Conservation (phyloP, 352 stramenopile genomes). For the Phytophthora megakarya region DNA sequence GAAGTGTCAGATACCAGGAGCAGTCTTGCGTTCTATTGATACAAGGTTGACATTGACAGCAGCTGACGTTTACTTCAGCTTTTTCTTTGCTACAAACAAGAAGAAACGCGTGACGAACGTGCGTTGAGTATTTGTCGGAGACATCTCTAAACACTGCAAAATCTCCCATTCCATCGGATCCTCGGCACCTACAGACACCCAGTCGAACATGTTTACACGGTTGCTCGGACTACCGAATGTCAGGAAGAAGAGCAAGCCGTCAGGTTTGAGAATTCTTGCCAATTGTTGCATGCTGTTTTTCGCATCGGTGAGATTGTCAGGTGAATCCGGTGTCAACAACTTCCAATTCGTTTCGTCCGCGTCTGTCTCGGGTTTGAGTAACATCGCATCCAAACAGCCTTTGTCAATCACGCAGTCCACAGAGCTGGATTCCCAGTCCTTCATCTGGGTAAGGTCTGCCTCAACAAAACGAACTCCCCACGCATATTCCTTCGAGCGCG, state of each 20-base stretch:
- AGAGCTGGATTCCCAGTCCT: slow-evolving; percentile 35
- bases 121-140: slow-evolving; percentile 31
- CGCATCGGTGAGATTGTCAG: slow-evolving; percentile 45
- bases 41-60: slow-evolving; percentile 10
- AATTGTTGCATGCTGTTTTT: slow-evolving; percentile 46
- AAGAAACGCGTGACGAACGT: slow-evolving; percentile 54
- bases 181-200: slow-evolving; percentile 20
- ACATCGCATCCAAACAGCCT: slow-evolving; percentile 62
- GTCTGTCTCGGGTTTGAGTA: slow-evolving; percentile 55
- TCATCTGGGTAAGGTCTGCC: slow-evolving; percentile 56
- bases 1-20: slow-evolving; percentile 17
- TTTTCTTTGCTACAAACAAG: slow-evolving; percentile 58
- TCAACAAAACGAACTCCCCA: slow-evolving; percentile 49
- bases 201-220: slow-evolving; percentile 58
- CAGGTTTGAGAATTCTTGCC: slow-evolving; percentile 44
- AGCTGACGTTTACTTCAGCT: slow-evolving; percentile 15
- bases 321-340: slow-evolving; percentile 41
- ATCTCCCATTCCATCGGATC: slow-evolving; percentile 50
- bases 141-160: slow-evolving; percentile 60
- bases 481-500: slow-evolving; percentile 31
- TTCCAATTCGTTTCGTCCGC: slow-evolving; percentile 52
- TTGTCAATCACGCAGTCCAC: slow-evolving; percentile 64
- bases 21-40: slow-evolving; percentile 28
- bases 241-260: slow-evolving; percentile 49
- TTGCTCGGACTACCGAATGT: slow-evolving; percentile 59